These are phyloP conservation scores for Citropsis articulata DNA, from an alignment of 345 rosid genomes.

Conservation along the genomic window DNA sequence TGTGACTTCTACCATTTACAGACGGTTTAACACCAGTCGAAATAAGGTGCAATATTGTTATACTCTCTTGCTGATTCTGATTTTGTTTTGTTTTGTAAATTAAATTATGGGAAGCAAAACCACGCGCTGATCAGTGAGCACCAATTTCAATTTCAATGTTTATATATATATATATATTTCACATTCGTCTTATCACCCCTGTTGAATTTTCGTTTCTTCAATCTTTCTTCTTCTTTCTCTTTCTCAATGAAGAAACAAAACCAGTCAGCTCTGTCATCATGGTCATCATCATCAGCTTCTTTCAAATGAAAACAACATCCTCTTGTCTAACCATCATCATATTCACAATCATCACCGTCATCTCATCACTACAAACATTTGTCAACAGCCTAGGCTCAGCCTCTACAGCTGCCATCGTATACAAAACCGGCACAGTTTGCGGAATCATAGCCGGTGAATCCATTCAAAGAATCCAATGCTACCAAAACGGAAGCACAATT, in stretches of 20 bases:
- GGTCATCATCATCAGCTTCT: background rate
- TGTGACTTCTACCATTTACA: too few relatives aligned
- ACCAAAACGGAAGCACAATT: conserved; percentile 30
- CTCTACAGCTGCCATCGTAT: conserved; percentile 39
- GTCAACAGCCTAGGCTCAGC: conserved; percentile 47
- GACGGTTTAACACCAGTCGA: too few relatives aligned
- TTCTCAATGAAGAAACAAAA: conserved; percentile 24
- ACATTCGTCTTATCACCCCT: background rate
- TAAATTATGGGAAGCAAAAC: too few relatives aligned
- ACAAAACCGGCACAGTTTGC: conserved; percentile 35
- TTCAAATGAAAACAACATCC: conserved; percentile 25
- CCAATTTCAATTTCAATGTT: too few relatives aligned
- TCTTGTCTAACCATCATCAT: background rate
- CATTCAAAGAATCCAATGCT: conserved; percentile 44
- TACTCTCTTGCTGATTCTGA: too few relatives aligned
- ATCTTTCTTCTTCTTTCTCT: background rate
- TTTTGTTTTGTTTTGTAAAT: too few relatives aligned
- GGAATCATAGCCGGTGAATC: conserved; percentile 45
- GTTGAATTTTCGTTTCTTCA: conserved; percentile 2
- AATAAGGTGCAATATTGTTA: too few relatives aligned
- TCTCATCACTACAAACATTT: background rate
- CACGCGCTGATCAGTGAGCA: too few relatives aligned
- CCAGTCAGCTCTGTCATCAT: background rate
- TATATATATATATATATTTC: too few relatives aligned
- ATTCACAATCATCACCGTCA: conserved; percentile 3